Percentiles rank a stretch among this genome's conserved stretches.
phyloP scores from a whole-genome alignment of 2,329 filamentous ascomycete genomes.

The Penicillium sp. region DNA sequence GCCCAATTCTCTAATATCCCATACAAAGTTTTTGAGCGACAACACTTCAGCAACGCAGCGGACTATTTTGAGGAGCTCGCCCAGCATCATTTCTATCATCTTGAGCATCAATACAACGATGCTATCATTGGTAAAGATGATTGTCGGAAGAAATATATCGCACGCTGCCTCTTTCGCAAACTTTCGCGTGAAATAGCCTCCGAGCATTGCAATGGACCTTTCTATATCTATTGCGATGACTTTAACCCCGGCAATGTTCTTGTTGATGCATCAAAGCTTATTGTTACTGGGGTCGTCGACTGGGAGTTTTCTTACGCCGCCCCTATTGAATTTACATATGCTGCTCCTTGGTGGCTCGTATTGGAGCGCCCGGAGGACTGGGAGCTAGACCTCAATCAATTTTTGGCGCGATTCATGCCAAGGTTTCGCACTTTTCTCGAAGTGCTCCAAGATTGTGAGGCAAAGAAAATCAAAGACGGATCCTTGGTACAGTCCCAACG shows the following conservation, averaged over 20 bases:
- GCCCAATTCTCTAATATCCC: slow-evolving; percentile 25
- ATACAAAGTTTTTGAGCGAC: slow-evolving; percentile 14
- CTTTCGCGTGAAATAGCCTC: slow-evolving; percentile 19
- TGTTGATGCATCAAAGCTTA: slow-evolving; percentile 19
- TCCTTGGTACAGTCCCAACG: slow-evolving; percentile 19
- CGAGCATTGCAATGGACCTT: slow-evolving; percentile 24
- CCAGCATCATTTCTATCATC: slow-evolving; percentile 26
- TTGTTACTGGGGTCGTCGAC: slow-evolving; percentile 25
- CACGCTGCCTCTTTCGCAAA: slow-evolving; percentile 24
- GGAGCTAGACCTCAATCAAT: slow-evolving; percentile 26
- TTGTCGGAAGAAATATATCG: slow-evolving; percentile 29
- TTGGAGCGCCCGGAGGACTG: slow-evolving; percentile 29
- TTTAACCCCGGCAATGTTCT: slow-evolving; percentile 29
- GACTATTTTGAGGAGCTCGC: slow-evolving; percentile 31
- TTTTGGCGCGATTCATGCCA: slow-evolving; percentile 24
- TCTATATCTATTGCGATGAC: slow-evolving; percentile 33
- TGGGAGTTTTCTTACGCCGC: slow-evolving; percentile 32
- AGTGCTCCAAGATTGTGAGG: slow-evolving; percentile 25
- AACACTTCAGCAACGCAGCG: slow-evolving; percentile 21
- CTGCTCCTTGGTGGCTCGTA: slow-evolving; percentile 29
- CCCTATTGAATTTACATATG: slow-evolving; percentile 24
- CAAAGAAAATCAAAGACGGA: slow-evolving; percentile 15
- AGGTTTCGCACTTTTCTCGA: slow-evolving; percentile 27
- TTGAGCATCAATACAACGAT: slow-evolving; percentile 29
- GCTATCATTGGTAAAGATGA: slow-evolving; percentile 23